Percentiles rank a stretch among this genome's conserved stretches.
phyloP scores from a whole-genome alignment of 345 rosid genomes.

The Citrus mangshanensis region DNA sequence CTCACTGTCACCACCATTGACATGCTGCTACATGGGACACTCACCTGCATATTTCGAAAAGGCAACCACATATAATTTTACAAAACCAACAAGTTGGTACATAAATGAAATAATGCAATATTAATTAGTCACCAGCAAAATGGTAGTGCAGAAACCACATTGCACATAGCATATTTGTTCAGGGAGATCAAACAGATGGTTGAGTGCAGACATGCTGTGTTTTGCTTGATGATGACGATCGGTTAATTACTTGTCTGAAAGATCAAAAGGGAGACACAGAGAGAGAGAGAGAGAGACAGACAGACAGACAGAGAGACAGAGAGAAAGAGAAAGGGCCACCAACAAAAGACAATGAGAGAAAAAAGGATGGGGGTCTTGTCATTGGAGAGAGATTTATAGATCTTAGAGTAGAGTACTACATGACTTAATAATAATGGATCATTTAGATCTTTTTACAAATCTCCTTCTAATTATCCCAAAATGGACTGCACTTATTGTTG shows the following conservation, averaged over 20 bases:
- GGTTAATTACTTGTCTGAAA: slow-evolving; percentile 10
- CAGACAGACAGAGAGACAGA: slow-evolving; percentile 10
- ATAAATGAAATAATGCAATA: background rate
- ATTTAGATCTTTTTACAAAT: background rate
- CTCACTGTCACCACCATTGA: slow-evolving; percentile 89
- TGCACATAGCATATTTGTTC: slow-evolving; percentile 97
- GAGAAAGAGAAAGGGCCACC: slow-evolving; percentile 3
- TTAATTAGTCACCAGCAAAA: slow-evolving; percentile 57
- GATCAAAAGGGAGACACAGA: background rate
- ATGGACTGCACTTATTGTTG: background rate
- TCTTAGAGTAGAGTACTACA: background rate
- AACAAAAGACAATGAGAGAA: background rate
- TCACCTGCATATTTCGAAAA: slow-evolving; percentile 48
- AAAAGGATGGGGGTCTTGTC: slow-evolving; percentile 16
- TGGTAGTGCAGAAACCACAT: slow-evolving; percentile 90
- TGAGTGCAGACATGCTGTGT: slow-evolving; percentile 49
- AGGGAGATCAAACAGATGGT: slow-evolving; percentile 67
- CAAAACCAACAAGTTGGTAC: background rate
- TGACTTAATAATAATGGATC: background rate
- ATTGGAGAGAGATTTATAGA: slow-evolving; percentile 21
- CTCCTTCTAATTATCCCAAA: slow-evolving; percentile 20
- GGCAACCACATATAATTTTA: background rate
- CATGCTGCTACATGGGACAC: slow-evolving; percentile 84
- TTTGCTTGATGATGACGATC: background rate
- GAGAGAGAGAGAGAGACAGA: slow-evolving; percentile 16